Base-by-base conservation (phyloP, 495 filamentous ascomycete genomes). In the Talaromyces proteolyticus region DNA sequence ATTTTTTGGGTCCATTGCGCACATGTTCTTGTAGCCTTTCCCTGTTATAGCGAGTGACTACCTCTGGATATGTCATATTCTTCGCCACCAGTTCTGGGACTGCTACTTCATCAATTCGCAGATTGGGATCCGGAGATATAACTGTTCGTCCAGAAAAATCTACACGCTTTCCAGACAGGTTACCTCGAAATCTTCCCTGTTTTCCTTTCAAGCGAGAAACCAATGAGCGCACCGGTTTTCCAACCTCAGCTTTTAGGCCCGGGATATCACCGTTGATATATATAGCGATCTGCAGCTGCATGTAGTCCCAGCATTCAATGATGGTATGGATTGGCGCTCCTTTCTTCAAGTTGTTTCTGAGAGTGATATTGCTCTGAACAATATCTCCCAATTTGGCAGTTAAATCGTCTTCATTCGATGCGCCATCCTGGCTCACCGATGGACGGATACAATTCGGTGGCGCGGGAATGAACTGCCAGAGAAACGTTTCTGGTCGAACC, bases 251-350 rank as follows among this genome's bases (percentile, higher is more conserved):
- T 70, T 76, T 77, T 14, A 96, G 76, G 6, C 90, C 90, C 11
- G 93, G 93, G n/a, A 91, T 85, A 58, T 95, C 91, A 46, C 90
- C 94, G 73, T 98, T 96, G 56, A 98, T 92, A 60, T 97, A 96
- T 74, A 96, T 89, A 22, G 92, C 93, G 47, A 96, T 86, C 54
- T 95, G 91, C 7, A 95, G 70, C 59, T 96, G 91, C 57, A 98
- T 72, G 59, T 91, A 97, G 59, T 97, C 93, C 94, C 94, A 98
- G 53, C 93, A 90, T 67, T 97, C 93, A 88, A 97, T 95, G 46
- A 97, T 88, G 2, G 84, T 91, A 55, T 86, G 79, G 3, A 98
- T 78, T 5, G 88, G 82, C 7, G 88, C 84, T 36, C 93, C 94
- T 55, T 87, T 87, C 34, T 84, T 69, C 22, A 98, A 62, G 1